Evolutionary conservation across 352 stramenopile species (phyloP), one percentile per base, ranked within the genome.

Genomic region (Pythium pectinolyticum): DNA sequence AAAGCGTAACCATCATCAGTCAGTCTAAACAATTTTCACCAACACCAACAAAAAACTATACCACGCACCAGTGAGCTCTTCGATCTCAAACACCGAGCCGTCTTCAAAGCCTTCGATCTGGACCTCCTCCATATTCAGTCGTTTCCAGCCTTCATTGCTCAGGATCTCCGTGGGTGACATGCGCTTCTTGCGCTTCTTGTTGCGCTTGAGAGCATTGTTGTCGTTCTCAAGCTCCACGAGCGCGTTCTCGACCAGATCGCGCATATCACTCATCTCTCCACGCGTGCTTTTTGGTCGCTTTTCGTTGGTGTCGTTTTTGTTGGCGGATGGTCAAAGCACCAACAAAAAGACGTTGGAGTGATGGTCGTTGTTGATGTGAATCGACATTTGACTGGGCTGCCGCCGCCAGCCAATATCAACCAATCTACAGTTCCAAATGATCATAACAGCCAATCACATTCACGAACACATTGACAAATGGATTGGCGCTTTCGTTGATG

Each of bases 21-120:
- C 14, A 7, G 31, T 45, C 17, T 43, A 11, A 41, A 40, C n/a
- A n/a, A n/a, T n/a, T n/a, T n/a, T n/a, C n/a, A n/a, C n/a, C n/a
- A 7, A 39, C 46, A n/a, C 35, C n/a, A 47, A 27, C 40, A 48
- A 48, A 48, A 48, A 19, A 24, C 40, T 45, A 45, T 25, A 45
- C 19, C 39, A 54, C 63, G 55, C 57, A 88, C 77, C 78, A 24
- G 82, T 92, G 30, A 95, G 82, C 66, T 94, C 87, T 59, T 95
- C 87, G 43, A 95, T 50, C 43, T 93, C 85, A 35, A 91, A 94
- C 30, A 81, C 82, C 43, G 78, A 90, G 50, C 87, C 87, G 58
- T 95, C 87, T 47, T 92, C 85, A 63, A 94, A 95, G 27, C 87
- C 87, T 31, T 95, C 77, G 49, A 95, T 45, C 61, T 89, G 64